Evolutionary conservation across 2,329 filamentous ascomycete species (phyloP), one percentile per base, ranked within the genome.

Genomic region (Colletotrichum incanum): DNA sequence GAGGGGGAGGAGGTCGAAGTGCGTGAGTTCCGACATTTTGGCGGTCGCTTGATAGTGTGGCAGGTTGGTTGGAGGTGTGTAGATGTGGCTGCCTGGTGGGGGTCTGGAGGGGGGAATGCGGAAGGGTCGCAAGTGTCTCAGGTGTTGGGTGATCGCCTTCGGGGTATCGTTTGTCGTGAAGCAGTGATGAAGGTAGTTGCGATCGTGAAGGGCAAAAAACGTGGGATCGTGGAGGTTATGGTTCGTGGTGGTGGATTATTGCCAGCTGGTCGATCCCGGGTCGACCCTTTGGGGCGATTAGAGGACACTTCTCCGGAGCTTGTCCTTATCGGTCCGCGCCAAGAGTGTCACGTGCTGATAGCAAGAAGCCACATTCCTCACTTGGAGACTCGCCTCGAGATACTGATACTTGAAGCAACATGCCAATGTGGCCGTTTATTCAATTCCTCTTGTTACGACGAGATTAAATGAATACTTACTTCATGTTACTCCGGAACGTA

Each of bases 1-100:
- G 65, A 99, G 87, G 47, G 94, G 93, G 79, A 97, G 91, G 77
- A 94, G 90, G 76, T 91, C 93, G 88, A 96, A 98, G 77, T 91
- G 91, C 73, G 93, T 91, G 76, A 87, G 83, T 79, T 90, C 87
- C n/a, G 87, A 85, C 88, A 90, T 90, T 65, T 64, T 81, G 74
- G 67, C 62, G 59, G 54, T 34, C 31, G 20, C 31, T 59, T 18
- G n/a, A 60, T 64, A 14, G 39, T 41, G 43, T 34, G 26, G n/a
- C n/a, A n/a, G n/a, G n/a, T n/a, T 39, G 3, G 14, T 67, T 14
- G 2, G 23, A 28, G 41, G 26, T 28, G 23, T 41, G 39, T 45
- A 20, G 26, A 20, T 47, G 20, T 23, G 58, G 11, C 37, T n/a
- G 26, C 49, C 34, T 34, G 41, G 20, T 7, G 8, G 18, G 18